Evolutionary conservation across 768 basidiomycete species (phyloP).

Genomic region (Psilocybe cyanescens): DNA sequence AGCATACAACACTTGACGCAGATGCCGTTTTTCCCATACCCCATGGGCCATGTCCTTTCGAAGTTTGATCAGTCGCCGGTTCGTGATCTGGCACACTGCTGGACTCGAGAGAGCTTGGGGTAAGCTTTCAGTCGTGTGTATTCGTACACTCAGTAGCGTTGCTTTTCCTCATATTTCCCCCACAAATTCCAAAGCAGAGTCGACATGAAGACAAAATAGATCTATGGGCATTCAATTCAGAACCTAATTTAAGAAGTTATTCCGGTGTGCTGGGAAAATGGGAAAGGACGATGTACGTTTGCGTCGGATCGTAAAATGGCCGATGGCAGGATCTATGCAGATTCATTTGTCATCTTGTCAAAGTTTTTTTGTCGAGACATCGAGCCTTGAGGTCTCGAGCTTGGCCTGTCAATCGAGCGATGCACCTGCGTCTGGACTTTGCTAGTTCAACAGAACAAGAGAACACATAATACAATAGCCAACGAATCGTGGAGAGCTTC

Average conservation of each 20-base stretch:
- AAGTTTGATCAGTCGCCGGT: background rate
- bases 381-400: background rate
- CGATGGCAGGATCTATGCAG: constrained; percentile 6
- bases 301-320: background rate
- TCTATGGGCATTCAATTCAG: background rate
- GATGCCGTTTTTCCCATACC: background rate
- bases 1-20: background rate
- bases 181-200: too few relatives aligned
- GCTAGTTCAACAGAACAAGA: background rate
- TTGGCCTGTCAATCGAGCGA: background rate
- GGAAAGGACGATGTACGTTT: background rate
- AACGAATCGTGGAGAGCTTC: background rate
- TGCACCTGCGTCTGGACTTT: background rate
- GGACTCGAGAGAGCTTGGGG: too few relatives aligned
- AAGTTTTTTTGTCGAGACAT: background rate
- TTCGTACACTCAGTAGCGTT: too few relatives aligned
- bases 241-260: background rate
- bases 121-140: too few relatives aligned
- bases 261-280: background rate
- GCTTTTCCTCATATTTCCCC: too few relatives aligned
- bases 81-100: background rate
- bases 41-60: background rate
- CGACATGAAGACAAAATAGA: background rate
- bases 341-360: background rate
- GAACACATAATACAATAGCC: too few relatives aligned